Evolutionary conservation across 208 protist genomes (phyloP).

Genomic region (Trypanosoma brucei): DNA sequence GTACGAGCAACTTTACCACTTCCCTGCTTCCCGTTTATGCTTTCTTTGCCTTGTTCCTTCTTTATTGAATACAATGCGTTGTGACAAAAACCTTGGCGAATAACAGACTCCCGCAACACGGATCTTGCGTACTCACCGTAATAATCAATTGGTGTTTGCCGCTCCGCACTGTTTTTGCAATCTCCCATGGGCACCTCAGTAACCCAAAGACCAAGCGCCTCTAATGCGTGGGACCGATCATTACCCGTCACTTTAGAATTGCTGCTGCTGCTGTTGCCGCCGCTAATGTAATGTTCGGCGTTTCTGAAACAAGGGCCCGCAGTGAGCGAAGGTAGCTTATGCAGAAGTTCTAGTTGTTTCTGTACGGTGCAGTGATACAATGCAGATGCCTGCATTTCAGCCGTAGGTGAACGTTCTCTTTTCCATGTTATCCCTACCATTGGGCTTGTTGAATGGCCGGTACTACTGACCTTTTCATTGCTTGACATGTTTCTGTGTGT

Average conservation of each 20-base stretch:
- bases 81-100: not conserved
- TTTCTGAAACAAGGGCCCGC: not conserved
- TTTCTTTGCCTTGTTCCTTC: no score
- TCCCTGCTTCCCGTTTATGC: no score
- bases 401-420: slow-evolving; percentile 4
- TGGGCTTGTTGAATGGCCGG: not conserved
- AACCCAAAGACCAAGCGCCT: not conserved
- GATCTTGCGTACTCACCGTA: not conserved
- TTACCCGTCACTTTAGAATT: not conserved
- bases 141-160: not conserved
- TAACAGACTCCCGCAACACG: not conserved
- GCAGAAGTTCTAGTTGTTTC: not conserved
- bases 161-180: not conserved
- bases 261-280: not conserved
- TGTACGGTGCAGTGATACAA: not conserved
- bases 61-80: no score
- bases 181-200: not conserved
- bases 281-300: not conserved
- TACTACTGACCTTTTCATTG: no score
- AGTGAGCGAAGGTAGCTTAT: not conserved
- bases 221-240: not conserved
- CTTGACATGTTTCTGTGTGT: no score
- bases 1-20: no score
- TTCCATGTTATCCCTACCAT: not conserved
- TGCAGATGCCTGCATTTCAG: not conserved